Evolutionary conservation across 768 basidiomycete species (phyloP).

Genomic region (Leccinum olivaceopallidum): DNA sequence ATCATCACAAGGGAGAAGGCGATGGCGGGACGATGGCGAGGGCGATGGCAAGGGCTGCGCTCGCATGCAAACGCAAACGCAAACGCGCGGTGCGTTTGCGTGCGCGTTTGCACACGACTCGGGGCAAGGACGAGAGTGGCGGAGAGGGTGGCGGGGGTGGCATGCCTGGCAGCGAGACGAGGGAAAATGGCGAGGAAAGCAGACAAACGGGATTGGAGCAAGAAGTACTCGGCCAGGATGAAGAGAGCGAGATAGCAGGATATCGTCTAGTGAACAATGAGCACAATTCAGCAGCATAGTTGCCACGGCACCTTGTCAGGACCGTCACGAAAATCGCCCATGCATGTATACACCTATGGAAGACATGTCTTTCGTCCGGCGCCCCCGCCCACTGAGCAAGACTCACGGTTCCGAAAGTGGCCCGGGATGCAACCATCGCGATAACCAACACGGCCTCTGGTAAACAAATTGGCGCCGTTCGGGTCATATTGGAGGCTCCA

Average conservation of each 20-base stretch:
- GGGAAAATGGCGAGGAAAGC: background rate
- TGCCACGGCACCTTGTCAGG: slow-evolving; percentile 53
- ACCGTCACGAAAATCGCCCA: slow-evolving; percentile 15
- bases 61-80: too few relatives aligned
- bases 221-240: slow-evolving; percentile 72
- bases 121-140: too few relatives aligned
- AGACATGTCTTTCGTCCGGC: slow-evolving; percentile 5
- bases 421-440: slow-evolving; percentile 60
- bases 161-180: too few relatives aligned
- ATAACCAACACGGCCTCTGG: slow-evolving; percentile 76
- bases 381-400: background rate
- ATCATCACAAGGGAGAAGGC: too few relatives aligned
- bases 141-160: too few relatives aligned
- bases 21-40: too few relatives aligned
- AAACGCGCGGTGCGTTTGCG: too few relatives aligned
- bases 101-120: too few relatives aligned
- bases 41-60: too few relatives aligned
- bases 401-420: slow-evolving; percentile 62
- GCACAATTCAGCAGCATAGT: slow-evolving; percentile 1
- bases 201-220: background rate
- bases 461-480: slow-evolving; percentile 8
- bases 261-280: slow-evolving; percentile 52
- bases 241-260: slow-evolving; percentile 87
- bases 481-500: slow-evolving; percentile 16
- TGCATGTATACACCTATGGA: slow-evolving; percentile 47